Evolutionary conservation across 306 rosid genomes (phyloP).

Genomic region (Vigna reflexopilosa): DNA sequence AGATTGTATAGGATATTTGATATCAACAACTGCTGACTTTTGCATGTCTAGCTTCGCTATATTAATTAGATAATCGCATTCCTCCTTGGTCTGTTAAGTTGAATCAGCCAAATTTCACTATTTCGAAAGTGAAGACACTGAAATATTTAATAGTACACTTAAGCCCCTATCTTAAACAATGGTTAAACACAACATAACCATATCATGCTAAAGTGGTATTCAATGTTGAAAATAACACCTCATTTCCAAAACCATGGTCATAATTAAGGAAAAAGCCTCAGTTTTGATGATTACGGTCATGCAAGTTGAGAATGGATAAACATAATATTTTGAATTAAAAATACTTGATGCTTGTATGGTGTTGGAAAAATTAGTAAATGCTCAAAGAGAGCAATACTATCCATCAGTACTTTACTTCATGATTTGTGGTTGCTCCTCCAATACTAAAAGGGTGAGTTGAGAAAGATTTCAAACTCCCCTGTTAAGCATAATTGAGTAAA

Average conservation of each 20-base stretch:
- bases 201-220: not conserved
- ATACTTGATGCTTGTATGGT: not conserved
- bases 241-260: not conserved
- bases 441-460: not conserved
- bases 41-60: constrained; percentile 80
- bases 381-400: not conserved
- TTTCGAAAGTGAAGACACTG: constrained; percentile 22
- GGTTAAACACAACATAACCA: constrained; percentile 7
- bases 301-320: not conserved
- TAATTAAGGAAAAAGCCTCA: not conserved
- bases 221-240: constrained; percentile 8
- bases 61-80: constrained; percentile 81
- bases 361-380: not conserved
- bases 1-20: constrained; percentile 29
- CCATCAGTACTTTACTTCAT: not conserved
- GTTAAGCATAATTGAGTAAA: not conserved
- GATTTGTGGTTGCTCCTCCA: not conserved
- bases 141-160: not conserved
- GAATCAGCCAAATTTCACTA: constrained; percentile 40
- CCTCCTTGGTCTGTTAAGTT: constrained; percentile 75
- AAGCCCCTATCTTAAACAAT: constrained; percentile 8
- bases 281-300: not conserved
- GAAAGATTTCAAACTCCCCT: not conserved
- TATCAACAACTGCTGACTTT: constrained; percentile 79
- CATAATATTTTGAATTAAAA: not conserved